A percentile compares a stretch with the other conserved stretches of the same genome.
Evolutionary conservation across 1,139 yeast genomes (phyloP).

Genomic region (Spathaspora sp.): DNA sequence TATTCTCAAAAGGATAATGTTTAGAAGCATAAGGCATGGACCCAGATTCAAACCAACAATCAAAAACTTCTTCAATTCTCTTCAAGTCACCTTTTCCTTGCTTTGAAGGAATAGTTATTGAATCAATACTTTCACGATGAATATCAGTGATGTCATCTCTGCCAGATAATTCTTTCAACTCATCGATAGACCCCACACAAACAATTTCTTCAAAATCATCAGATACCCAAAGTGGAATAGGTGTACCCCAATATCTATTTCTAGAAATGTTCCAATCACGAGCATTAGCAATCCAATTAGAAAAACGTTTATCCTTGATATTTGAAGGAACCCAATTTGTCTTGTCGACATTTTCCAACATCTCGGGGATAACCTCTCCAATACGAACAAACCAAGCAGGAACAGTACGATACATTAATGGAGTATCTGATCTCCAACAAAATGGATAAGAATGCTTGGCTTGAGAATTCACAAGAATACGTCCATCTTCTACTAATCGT

Average conservation of each 20-base stretch:
- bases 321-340: slow-evolving; percentile 94
- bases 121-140: slow-evolving; percentile 91
- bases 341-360: slow-evolving; percentile 80
- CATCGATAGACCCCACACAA: slow-evolving; percentile 88
- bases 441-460: slow-evolving; percentile 95
- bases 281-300: slow-evolving; percentile 97
- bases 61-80: slow-evolving; percentile 97
- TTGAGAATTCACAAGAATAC: slow-evolving; percentile 74
- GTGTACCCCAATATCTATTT: slow-evolving; percentile 99
- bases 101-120: slow-evolving; percentile 91
- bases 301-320: slow-evolving; percentile 91
- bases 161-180: slow-evolving; percentile 83
- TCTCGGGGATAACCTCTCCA: slow-evolving; percentile 79
- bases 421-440: slow-evolving; percentile 99
- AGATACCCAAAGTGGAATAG: slow-evolving; percentile 95
- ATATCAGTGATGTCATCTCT: slow-evolving; percentile 77
- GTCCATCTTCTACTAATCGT: slow-evolving; percentile 73
- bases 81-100: slow-evolving; percentile 82
- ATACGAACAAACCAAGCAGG: slow-evolving; percentile 99
- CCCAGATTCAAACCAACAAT: slow-evolving; percentile 99
- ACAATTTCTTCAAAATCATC: slow-evolving; percentile 92
- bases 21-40: slow-evolving; percentile 98
- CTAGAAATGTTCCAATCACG: slow-evolving; percentile 99
- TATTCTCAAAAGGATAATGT: slow-evolving; percentile 93
- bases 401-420: slow-evolving; percentile 90